Evolutionary conservation across 352 stramenopile species (phyloP), one percentile per base, ranked within the genome.

Genomic region (Phytophthora sp.): DNA sequence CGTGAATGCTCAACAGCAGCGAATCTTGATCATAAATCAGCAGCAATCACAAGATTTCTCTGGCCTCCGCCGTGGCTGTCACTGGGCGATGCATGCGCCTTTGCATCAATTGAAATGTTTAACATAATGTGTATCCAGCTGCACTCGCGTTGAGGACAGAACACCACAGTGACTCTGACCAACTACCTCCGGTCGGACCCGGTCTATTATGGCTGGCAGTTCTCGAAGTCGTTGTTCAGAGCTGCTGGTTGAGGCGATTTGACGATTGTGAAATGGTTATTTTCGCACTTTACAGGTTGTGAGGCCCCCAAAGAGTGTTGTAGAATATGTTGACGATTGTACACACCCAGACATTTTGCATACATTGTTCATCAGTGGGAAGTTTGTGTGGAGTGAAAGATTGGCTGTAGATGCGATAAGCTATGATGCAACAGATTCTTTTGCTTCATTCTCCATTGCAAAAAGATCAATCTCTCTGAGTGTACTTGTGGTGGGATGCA

Each of bases 171-270:
- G 37, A 42, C 38, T 26, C 51, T 59, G 17, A 18, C 17, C 10
- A 51, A 51, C 20, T 59, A 43, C n/a, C 51, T 59, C 12, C 39
- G 26, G 20, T 51, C 51, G 13, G 51, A 59, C 15, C 18, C 13
- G 4, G 27, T 51, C 13, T 59, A 51, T 27, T 43, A 59, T 20
- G 11, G 21, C 7, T 59, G 30, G 15, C 34, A 42, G n/a, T 42
- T 59, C 20, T 21, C 15, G 4, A 34, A 44, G 20, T 10, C 18
- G 7, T 13, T 51, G 38, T 9, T 32, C 17, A 28, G 13, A 10
- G 39, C 51, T 2, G 24, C 23, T 17, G 8, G 13, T 48, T 17
- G 17, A 23, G 51, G 51, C 18, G 38, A 59, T 20, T 34, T 59
- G 39, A 21, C 21, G 7, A 21, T 50, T 0, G 51, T 51, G 17